phyloP scores from a whole-genome alignment of 2,329 filamentous ascomycete genomes.

The Stachybotrys echinatus region DNA sequence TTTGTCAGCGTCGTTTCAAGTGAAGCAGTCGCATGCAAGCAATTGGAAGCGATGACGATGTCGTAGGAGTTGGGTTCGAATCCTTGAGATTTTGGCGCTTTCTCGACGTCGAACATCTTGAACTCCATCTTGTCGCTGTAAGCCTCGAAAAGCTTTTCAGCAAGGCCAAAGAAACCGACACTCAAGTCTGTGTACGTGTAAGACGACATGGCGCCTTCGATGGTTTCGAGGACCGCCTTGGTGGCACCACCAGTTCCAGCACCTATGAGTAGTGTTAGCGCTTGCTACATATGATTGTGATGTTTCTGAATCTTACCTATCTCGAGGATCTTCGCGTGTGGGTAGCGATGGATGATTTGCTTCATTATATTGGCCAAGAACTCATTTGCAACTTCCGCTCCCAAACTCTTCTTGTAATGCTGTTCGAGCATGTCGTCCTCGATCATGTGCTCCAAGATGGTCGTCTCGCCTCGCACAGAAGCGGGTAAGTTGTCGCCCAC shows the following conservation, averaged over 20 bases:
- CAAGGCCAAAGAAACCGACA: conserved; percentile 32
- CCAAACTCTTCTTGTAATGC: conserved; percentile 18
- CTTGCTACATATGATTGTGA: neutral
- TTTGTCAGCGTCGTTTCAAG: conserved; percentile 21
- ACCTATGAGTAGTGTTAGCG: conserved; percentile 13
- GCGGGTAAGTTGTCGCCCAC: conserved; percentile 24
- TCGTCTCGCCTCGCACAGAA: conserved; percentile 22
- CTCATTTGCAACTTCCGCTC: conserved; percentile 1
- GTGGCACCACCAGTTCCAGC: conserved; percentile 39
- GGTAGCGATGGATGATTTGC: conserved; percentile 2
- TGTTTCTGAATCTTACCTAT: neutral
- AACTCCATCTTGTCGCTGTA: conserved; percentile 12
- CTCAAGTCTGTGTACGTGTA: conserved; percentile 44
- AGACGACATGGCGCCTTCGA: conserved; percentile 15
- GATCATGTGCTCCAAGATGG: conserved; percentile 25
- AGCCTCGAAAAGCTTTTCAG: conserved; percentile 19
- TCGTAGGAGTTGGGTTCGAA: conserved; percentile 26
- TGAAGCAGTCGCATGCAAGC: conserved; percentile 30
- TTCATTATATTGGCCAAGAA: conserved; percentile 1
- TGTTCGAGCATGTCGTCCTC: conserved; percentile 23
- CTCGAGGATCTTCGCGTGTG: conserved; percentile 1
- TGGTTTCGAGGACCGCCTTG: conserved; percentile 20
- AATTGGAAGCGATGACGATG: conserved; percentile 30
- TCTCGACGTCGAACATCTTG: conserved; percentile 19
- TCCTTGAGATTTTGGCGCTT: conserved; percentile 21